These are phyloP conservation scores for Phytophthora colocasiae DNA, from an alignment of 352 stramenopile species.

Conservation along the genomic window DNA sequence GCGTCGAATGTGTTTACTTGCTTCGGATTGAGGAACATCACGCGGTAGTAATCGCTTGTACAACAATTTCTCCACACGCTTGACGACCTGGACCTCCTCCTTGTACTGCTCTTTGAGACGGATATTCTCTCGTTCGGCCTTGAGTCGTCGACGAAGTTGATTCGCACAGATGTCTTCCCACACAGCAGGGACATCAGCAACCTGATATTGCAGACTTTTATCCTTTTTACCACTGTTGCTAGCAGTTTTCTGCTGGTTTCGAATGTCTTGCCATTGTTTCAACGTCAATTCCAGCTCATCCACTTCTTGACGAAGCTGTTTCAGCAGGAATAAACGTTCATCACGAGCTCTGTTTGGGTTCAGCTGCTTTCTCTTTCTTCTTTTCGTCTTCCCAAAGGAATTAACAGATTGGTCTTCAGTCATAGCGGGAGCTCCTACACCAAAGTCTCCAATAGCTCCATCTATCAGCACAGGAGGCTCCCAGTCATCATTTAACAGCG, in stretches of 20 bases:
- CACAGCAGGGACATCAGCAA: background rate
- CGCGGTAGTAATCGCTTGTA: background rate
- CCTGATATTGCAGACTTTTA: background rate
- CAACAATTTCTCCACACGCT: background rate
- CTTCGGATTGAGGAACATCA: background rate
- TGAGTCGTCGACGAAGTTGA: background rate
- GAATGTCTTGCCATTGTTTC: conserved; percentile 13
- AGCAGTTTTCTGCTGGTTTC: background rate
- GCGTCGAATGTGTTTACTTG: background rate
- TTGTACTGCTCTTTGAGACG: background rate
- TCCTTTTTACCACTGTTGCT: background rate
- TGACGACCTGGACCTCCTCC: background rate
- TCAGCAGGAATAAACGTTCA: conserved; percentile 24
- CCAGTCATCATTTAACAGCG: background rate
- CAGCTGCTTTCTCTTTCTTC: conserved; percentile 6
- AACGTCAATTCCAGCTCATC: conserved; percentile 23
- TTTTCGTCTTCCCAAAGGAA: conserved; percentile 1
- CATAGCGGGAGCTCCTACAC: background rate
- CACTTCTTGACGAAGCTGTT: conserved; percentile 15
- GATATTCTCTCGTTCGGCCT: background rate
- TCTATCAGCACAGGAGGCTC: background rate
- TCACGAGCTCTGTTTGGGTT: conserved; percentile 32
- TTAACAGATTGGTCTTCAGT: background rate
- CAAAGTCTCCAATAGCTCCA: background rate
- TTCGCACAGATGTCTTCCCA: background rate